These are phyloP conservation scores for Amaranthus cruentus DNA, from an alignment of 148 eudicot species.

Conservation along the genomic window DNA sequence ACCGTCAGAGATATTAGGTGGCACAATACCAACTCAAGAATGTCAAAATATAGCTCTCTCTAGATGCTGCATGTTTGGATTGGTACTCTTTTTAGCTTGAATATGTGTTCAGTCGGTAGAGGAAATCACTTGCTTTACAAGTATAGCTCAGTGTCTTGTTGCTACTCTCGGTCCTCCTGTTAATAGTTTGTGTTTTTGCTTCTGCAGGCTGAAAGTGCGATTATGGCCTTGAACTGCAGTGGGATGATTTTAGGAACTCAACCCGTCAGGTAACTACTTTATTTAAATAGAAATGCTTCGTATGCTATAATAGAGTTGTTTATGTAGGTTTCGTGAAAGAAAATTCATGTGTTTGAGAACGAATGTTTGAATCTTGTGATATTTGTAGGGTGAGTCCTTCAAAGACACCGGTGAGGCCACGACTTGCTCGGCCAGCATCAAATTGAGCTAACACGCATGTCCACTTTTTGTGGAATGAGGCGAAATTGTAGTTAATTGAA, in stretches of 20 bases:
- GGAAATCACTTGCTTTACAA: too few relatives aligned
- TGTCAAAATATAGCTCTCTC: too few relatives aligned
- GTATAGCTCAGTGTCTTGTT: too few relatives aligned
- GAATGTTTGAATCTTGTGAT: not conserved
- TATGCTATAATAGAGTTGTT: not conserved
- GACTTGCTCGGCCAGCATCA: slow-evolving; percentile 42
- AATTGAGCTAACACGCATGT: slow-evolving; percentile 17
- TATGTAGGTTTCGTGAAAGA: not conserved
- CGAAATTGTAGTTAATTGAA: slow-evolving; percentile 27
- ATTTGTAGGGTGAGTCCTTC: slow-evolving; percentile 89
- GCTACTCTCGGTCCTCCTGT: not conserved
- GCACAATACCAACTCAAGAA: too few relatives aligned
- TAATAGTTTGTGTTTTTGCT: not conserved
- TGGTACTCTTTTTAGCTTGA: too few relatives aligned
- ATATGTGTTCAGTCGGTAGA: too few relatives aligned
- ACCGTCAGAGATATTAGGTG: too few relatives aligned
- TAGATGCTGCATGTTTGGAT: too few relatives aligned
- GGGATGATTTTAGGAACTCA: slow-evolving; percentile 74
- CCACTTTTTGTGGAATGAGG: slow-evolving; percentile 23
- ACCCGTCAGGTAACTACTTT: slow-evolving; percentile 57
- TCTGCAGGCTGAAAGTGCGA: slow-evolving; percentile 85
- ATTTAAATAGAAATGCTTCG: not conserved
- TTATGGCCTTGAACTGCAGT: slow-evolving; percentile 76
- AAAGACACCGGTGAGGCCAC: slow-evolving; percentile 95
- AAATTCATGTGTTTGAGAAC: not conserved